Evolutionary conservation across 345 rosid species (phyloP).

Genomic region (rapeseed (Brassica napus)): DNA sequence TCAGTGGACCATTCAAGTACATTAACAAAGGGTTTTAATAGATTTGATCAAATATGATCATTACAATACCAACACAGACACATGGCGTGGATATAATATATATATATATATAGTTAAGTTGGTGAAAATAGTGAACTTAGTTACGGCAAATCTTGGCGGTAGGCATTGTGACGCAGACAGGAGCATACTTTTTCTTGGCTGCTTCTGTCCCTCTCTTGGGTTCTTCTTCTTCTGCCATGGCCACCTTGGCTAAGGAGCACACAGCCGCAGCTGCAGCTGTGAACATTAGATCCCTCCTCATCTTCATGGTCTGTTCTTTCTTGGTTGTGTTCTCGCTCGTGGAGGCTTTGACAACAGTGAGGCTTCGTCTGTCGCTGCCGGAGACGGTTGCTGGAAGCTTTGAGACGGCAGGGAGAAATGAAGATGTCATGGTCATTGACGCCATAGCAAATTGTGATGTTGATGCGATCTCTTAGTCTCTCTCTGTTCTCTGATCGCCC

Average conservation of each 20-base stretch:
- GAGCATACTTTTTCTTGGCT: constrained; percentile 67
- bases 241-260: neutral
- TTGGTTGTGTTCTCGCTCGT: constrained; percentile 25
- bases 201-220: constrained; percentile 38
- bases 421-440: constrained; percentile 53
- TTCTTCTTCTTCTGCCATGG: neutral
- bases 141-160: constrained; percentile 44
- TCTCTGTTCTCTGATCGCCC: neutral
- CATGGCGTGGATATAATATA: neutral
- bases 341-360: constrained; percentile 27
- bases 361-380: constrained; percentile 4
- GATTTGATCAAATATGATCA: constrained; percentile 14
- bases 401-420: constrained; percentile 41
- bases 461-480: constrained; percentile 9
- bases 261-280: neutral
- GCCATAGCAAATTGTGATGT: constrained; percentile 42
- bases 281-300: constrained; percentile 65
- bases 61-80: constrained; percentile 22
- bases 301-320: constrained; percentile 37
- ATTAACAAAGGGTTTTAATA: neutral
- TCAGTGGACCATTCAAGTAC: neutral
- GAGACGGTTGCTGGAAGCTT: constrained; percentile 24
- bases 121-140: constrained; percentile 30
- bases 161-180: constrained; percentile 68
- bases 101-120: neutral